Base-by-base conservation (phyloP, 169 alveolate species). In the Babesia sp. region DNA sequence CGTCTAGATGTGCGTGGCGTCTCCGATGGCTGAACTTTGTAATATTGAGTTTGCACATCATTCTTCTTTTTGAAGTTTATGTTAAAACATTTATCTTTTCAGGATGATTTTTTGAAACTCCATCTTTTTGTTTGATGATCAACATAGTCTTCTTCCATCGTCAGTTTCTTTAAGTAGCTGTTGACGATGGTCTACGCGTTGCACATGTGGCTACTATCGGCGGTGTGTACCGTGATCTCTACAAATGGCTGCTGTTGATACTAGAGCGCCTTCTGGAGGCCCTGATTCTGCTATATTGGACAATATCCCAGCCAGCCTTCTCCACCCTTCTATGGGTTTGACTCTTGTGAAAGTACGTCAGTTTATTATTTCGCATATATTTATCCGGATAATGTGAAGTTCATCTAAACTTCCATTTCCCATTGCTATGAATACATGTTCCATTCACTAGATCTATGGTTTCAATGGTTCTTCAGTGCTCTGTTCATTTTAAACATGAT, bases 291-390 rank as follows among this genome's bases (percentile, higher is more conserved):
- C 29, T 5, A 14, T 33, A 3, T 16, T 11, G 11, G 37, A 0
- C 3, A 44, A 6, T 4, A 2, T n/a, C 2, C 6, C 29, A 31
- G 12, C 46, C 18, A 2, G 57, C 56, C 2, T 14, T 18, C 29
- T 34, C 18, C 39, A 11, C 2, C 28, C 37, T 42, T 16, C 61
- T 4, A 0, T 64, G 36, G 63, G 63, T 29, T 34, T 64, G 33
- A 46, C 60, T 61, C 61, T 46, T 28, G 61, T 46, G 16, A n/a
- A 45, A 64, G 74, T 64, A 64, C 61, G 74, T 64, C 61, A 55
- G 36, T 55, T 20, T 28, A 18, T 29, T 31, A 20, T 33, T 2
- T 1, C 11, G 28, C 28, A 11, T 55, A 1, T 26, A 4, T 55
- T 31, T 31, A 26, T 45, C 3, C 29, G 26, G 4, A n/a, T n/a